Conservation (phyloP, 2,329 filamentous ascomycete species). For the Apiospora koreana region DNA sequence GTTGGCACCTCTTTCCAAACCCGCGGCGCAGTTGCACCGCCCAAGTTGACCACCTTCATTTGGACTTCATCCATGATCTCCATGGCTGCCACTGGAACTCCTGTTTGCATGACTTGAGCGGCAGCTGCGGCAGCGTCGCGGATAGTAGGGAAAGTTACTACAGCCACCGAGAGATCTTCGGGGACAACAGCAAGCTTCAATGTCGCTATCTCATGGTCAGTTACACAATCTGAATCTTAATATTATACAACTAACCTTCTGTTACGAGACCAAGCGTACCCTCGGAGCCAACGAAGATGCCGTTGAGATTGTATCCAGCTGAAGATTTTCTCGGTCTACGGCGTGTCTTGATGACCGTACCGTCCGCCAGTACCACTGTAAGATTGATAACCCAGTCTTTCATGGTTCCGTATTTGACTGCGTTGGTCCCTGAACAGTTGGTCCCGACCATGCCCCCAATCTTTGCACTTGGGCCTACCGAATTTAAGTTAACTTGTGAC, state of each 20-base stretch:
- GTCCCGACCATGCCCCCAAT: slow-evolving; percentile 85
- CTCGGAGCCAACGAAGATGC: slow-evolving; percentile 78
- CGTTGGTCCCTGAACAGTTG: slow-evolving; percentile 77
- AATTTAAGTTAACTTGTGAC: not conserved
- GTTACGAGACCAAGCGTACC: slow-evolving; percentile 81
- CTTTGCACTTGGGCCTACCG: slow-evolving; percentile 62
- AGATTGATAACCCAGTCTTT: slow-evolving; percentile 86
- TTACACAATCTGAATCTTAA: not conserved
- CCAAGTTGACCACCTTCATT: slow-evolving; percentile 79
- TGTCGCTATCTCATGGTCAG: slow-evolving; percentile 52
- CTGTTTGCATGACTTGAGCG: slow-evolving; percentile 73
- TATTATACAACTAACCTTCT: slow-evolving; percentile 48
- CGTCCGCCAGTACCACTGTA: slow-evolving; percentile 78
- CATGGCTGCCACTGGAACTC: slow-evolving; percentile 74
- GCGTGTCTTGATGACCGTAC: slow-evolving; percentile 76
- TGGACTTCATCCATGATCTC: slow-evolving; percentile 89
- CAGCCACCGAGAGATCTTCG: slow-evolving; percentile 74
- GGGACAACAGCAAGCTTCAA: slow-evolving; percentile 78
- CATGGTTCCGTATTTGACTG: slow-evolving; percentile 82
- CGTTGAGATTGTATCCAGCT: slow-evolving; percentile 81
- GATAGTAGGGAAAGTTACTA: slow-evolving; percentile 77
- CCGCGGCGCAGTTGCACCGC: slow-evolving; percentile 66
- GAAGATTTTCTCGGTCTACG: slow-evolving; percentile 78
- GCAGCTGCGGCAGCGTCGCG: slow-evolving; percentile 75
- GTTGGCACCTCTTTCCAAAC: slow-evolving; percentile 77